These are phyloP conservation scores for Microbotryomycetes sp. DNA, from an alignment of 1,284 basidiomycete genomes.

Conservation along the genomic window DNA sequence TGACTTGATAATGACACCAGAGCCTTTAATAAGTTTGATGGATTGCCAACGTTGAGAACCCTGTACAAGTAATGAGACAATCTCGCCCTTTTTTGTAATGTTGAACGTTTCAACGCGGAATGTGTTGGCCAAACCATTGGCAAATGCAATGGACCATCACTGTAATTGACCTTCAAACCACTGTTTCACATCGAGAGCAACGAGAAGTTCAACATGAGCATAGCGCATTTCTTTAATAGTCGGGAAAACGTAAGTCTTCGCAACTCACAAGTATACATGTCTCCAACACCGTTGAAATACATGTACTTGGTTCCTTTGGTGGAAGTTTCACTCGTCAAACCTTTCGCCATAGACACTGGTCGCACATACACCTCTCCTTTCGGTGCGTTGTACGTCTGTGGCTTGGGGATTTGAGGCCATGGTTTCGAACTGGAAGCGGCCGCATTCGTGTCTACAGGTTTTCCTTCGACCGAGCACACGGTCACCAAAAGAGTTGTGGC, in stretches of 20 bases:
- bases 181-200: slow-evolving; percentile 8
- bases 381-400: background rate
- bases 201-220: slow-evolving; percentile 1
- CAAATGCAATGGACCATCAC: slow-evolving; percentile 11
- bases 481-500: background rate
- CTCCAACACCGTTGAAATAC: background rate
- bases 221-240: background rate
- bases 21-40: slow-evolving; percentile 9
- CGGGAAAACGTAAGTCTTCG: too few species aligned
- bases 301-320: background rate
- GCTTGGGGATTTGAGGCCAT: background rate
- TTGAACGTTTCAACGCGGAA: slow-evolving; percentile 17
- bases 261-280: background rate
- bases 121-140: slow-evolving; percentile 4
- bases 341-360: background rate
- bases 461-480: background rate
- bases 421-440: background rate
- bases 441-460: background rate
- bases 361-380: background rate
- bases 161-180: background rate
- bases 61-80: slow-evolving; percentile 6
- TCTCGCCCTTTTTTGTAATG: slow-evolving; percentile 1
- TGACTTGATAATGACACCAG: background rate
- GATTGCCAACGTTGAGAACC: slow-evolving; percentile 7
- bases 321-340: background rate